phyloP scores from a whole-genome alignment of 192 early-diverging fungal genomes.

The Entomortierella lignicola region DNA sequence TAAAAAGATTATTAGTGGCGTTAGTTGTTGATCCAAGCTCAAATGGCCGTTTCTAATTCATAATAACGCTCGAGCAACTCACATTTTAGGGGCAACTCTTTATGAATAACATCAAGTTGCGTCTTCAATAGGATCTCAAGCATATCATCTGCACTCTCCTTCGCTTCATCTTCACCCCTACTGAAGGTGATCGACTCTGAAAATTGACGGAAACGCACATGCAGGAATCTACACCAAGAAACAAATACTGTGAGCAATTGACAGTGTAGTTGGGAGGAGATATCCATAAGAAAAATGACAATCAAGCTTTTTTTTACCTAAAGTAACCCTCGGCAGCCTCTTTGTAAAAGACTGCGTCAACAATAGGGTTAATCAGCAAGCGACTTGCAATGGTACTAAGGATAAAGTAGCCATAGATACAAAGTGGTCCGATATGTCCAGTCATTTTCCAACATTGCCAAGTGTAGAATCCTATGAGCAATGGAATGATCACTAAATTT shows the following conservation, averaged over 20 bases:
- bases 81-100: conserved; percentile 61
- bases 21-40: neutral
- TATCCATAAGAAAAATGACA: neutral
- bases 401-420: conserved; percentile 80
- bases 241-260: conserved; percentile 4
- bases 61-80: conserved; percentile 8
- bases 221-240: conserved; percentile 66
- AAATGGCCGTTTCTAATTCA: neutral
- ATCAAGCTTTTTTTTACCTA: conserved; percentile 45
- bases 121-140: conserved; percentile 66
- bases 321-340: conserved; percentile 89
- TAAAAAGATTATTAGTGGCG: neutral
- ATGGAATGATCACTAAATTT: conserved; percentile 76
- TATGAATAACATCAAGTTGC: conserved; percentile 69
- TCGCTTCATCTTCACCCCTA: conserved; percentile 78
- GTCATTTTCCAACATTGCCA: conserved; percentile 73
- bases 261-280: no score
- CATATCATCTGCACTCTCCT: conserved; percentile 59
- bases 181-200: conserved; percentile 87
- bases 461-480: conserved; percentile 85
- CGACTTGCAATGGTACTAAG: conserved; percentile 71
- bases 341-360: conserved; percentile 76
- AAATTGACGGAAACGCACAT: conserved; percentile 76
- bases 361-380: conserved; percentile 78
- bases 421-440: conserved; percentile 73